Base-by-base conservation (phyloP, 1,284 basidiomycete species). In the Apiotrichum domesticum region DNA sequence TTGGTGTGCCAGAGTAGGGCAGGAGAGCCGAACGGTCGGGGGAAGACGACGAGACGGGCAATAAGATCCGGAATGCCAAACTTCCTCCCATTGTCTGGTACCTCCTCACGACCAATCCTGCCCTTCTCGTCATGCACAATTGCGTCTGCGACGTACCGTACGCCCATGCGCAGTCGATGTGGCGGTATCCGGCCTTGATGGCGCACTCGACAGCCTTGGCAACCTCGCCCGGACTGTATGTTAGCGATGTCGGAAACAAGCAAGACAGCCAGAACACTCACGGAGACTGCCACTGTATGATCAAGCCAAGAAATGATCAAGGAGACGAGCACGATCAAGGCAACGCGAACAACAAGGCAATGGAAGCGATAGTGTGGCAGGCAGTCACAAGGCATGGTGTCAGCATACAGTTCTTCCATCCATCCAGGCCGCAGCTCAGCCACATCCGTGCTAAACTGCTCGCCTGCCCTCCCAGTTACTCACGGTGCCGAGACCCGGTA, bases 151-250 rank as follows among this genome's bases (percentile, higher is more conserved):
- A 58, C 57, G 1, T 21, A 59, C 76, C 64, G 58, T 75, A 69
- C 35, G 65, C 75, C 73, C 73, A 75, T 29, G 75, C 75, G 54
- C 72, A 72, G 65, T 90, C 88, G 52, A 91, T 85, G 72, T 90
- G 87, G 59, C 84, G 80, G 70, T 87, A 88, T 0, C 86, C 76
- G 46, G 62, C 51, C 64, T 73, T 70, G 59, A 78, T 67, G 34
- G 72, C 72, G 55, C 61, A 59, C 63, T 73, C 72, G 59, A 78
- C 77, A 53, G 75, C 75, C 63, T 74, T 73, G 55, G 71, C 68
- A 63, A 78, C 76, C 60, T 77, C 70, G 62, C 76, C 76, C 52
- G 70, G 70, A 49, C 67, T 69, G 52, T 42, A 47, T 14, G 51
- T 52, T 14, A 41, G 46, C 29, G 35, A 13, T 10, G 15, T 4